Percentiles rank a stretch among this genome's conserved stretches.
These are phyloP conservation scores for Poterioochromonas sp. DNA, from an alignment of 352 stramenopile species.

Conservation along the genomic window DNA sequence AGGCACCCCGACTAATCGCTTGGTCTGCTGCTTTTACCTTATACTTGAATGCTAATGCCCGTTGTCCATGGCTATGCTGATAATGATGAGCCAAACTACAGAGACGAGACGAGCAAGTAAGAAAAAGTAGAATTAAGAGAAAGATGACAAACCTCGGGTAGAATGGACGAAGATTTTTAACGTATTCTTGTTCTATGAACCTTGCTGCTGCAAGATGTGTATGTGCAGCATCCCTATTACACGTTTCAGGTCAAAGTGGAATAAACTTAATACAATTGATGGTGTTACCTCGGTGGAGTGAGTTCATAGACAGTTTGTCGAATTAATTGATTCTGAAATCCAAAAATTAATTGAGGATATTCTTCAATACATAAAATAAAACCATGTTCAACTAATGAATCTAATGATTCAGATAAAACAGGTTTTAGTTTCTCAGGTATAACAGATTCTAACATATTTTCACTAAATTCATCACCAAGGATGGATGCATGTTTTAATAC, in stretches of 20 bases:
- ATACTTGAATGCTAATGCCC: conserved; percentile 9
- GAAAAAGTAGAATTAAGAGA: too few relatives aligned
- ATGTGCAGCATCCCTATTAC: not conserved
- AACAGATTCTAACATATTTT: not conserved
- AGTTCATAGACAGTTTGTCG: conserved; percentile 18
- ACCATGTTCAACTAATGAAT: conserved; percentile 12
- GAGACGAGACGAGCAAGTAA: too few relatives aligned
- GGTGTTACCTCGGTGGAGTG: not conserved
- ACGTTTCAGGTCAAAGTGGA: too few relatives aligned
- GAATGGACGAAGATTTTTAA: not conserved
- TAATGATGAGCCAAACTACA: conserved; percentile 6
- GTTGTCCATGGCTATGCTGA: not conserved
- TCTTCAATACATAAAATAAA: conserved; percentile 15
- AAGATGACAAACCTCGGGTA: not conserved
- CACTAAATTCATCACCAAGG: conserved; percentile 9
- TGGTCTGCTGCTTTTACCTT: conserved; percentile 13
- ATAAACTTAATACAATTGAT: too few relatives aligned
- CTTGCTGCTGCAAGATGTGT: not conserved
- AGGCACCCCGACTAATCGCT: conserved; percentile 3
- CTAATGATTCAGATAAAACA: not conserved
- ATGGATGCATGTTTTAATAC: conserved; percentile 19
- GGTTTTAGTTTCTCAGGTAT: not conserved
- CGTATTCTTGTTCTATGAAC: conserved; percentile 10
- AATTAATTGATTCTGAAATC: conserved; percentile 25
- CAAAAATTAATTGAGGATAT: not conserved